Base-by-base conservation (phyloP, 129 eudicot species). In the Tagetes patula region DNA sequence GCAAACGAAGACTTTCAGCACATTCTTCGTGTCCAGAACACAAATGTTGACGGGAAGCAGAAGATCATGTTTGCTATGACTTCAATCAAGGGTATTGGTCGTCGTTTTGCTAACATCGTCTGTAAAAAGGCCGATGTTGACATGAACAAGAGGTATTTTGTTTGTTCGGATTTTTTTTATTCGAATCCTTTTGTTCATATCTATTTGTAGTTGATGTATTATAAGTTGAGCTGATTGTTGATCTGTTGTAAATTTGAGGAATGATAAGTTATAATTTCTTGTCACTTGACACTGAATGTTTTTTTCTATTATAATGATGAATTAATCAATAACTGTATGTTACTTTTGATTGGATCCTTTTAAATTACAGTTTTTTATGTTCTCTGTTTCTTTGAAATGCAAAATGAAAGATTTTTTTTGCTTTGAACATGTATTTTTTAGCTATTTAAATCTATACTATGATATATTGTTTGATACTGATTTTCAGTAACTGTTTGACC, bases 1-100 rank as follows among this genome's bases (percentile, higher is more conserved):
- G 91, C 91, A 46, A 79, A 79, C 27, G 92, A 87, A 37, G 88
- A 87, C 10, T 87, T 87, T 34, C 92, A 87, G 67, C 92, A 87
- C 79, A 87, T 87, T 84, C 88, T 87, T 58, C 92, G 92, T 87
- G 79, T 87, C 1, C 86, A 84, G 75, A 87, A 87, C 84, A 87
- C 91, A 47, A 87, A 87, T 30, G 91, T 87, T 1, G 91, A 87
- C 13, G 91, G 91, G 1, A 87, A 87, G 67, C 88, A 87, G n/a
- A 87, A 87, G 76, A 87, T 87, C 42, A 87, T 87, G 91, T 87
- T 84, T 3, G 91, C 91, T 30, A 73, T 87, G 81, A 87, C 91
- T 47, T 84, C 88, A 1, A 87, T 87, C 38, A 87, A 87, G 8
- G 92, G 92, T 81, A 87, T 87, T 3, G 92, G 92, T 12, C 88